A percentile compares a stretch with the other conserved stretches of the same genome.
Evolutionary conservation across 140 eudicot species (phyloP).

Genomic region (Flaveria floridana): DNA sequence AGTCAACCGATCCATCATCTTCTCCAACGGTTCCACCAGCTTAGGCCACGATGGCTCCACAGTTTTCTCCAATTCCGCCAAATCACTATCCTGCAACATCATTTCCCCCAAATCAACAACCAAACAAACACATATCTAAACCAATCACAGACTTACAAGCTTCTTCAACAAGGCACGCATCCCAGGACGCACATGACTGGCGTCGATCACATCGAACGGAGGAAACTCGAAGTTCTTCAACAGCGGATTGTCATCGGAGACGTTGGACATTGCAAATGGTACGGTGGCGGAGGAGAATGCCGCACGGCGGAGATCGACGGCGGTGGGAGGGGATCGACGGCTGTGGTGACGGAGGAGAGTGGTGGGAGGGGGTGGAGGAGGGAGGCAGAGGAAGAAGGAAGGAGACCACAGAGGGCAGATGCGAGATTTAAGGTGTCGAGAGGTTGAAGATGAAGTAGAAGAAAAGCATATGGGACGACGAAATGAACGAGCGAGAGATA

Average conservation of each 20-base stretch:
- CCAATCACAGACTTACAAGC: constrained; percentile 49
- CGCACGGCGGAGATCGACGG: constrained; percentile 37
- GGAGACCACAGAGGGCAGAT: constrained; percentile 88
- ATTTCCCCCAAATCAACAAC: constrained; percentile 23
- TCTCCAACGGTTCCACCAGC: constrained; percentile 82
- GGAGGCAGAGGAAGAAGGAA: constrained; percentile 64
- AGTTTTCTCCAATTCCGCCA: constrained; percentile 69
- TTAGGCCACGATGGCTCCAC: constrained; percentile 97
- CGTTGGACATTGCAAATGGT: constrained; percentile 34
- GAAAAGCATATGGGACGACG: constrained; percentile 19
- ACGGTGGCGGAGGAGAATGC: constrained; percentile 42
- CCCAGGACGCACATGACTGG: constrained; percentile 90
- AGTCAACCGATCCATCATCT: constrained; percentile 58
- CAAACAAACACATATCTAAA: constrained; percentile 21
- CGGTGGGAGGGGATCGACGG: constrained; percentile 22
- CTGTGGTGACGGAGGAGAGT: constrained; percentile 42
- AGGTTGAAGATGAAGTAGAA: constrained; percentile 24
- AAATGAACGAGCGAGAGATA: constrained; percentile 34
- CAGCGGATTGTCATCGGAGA: constrained; percentile 52
- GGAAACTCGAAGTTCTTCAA: constrained; percentile 76
- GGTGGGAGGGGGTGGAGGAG: constrained; percentile 20
- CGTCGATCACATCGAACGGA: constrained; percentile 72
- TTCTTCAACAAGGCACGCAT: constrained; percentile 74
- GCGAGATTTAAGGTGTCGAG: constrained; percentile 52
- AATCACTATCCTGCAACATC: constrained; percentile 60